Percentiles rank a stretch among this genome's conserved stretches.
Evolutionary conservation across 768 basidiomycete species (phyloP).

Genomic region (Collybiopsis confluens): DNA sequence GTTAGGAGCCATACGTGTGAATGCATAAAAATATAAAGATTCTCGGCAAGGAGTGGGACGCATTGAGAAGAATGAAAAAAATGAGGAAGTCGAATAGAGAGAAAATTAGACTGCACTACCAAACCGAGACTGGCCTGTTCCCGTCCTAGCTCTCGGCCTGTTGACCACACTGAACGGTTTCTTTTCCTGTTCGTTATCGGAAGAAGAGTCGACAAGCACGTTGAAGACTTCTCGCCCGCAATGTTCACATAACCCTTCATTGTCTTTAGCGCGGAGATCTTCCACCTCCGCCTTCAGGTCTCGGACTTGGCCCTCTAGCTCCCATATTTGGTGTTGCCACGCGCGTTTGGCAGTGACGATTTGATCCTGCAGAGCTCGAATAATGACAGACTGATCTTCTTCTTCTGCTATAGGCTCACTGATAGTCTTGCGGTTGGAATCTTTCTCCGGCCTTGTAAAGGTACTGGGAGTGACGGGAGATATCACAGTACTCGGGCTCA

Average conservation of each 20-base stretch:
- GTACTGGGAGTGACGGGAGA: constrained; percentile 47
- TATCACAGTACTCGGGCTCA: constrained; percentile 34
- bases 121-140: constrained; percentile 54
- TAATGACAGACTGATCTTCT: constrained; percentile 40
- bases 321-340: constrained; percentile 74
- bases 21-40: background rate
- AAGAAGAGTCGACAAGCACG: background rate
- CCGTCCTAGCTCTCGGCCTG: constrained; percentile 66
- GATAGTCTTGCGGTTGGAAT: constrained; percentile 25
- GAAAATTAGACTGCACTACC: constrained; percentile 43
- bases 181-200: constrained; percentile 13
- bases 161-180: constrained; percentile 44
- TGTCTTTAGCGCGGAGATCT: constrained; percentile 35
- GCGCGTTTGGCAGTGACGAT: constrained; percentile 50
- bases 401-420: constrained; percentile 18
- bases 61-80: constrained; percentile 8
- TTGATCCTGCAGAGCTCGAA: constrained; percentile 59
- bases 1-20: background rate
- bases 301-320: constrained; percentile 68
- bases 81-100: constrained; percentile 14
- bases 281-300: constrained; percentile 70
- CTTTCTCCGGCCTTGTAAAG: constrained; percentile 15
- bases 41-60: background rate
- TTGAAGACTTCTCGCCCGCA: constrained; percentile 43
- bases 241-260: constrained; percentile 44